Evolutionary conservation across 306 rosid genomes (phyloP).

Genomic region (Lathyrus oleraceus): DNA sequence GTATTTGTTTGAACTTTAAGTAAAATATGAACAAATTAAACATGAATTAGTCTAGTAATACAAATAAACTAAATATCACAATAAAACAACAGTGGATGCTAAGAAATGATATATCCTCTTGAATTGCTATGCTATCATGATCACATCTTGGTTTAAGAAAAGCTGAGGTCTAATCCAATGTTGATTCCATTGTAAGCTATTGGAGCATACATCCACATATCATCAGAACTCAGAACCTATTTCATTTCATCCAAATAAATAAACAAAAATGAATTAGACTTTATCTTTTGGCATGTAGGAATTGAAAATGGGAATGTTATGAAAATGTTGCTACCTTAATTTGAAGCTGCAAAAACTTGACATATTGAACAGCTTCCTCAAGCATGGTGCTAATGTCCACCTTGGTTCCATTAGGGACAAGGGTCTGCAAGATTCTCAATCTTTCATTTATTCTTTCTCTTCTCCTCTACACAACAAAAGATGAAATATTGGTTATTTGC

Average conservation of each 20-base stretch:
- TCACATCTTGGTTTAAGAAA: conserved; percentile 25
- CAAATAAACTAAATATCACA: background rate
- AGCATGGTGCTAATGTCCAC: conserved; percentile 92
- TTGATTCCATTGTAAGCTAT: conserved; percentile 78
- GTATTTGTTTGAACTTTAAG: background rate
- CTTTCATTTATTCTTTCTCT: conserved; percentile 91
- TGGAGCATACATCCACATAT: conserved; percentile 96
- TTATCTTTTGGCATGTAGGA: background rate
- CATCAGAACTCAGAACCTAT: conserved; percentile 86
- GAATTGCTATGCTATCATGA: conserved; percentile 9
- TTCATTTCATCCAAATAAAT: conserved; percentile 32
- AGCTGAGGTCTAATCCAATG: conserved; percentile 55
- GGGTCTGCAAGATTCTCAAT: conserved; percentile 68
- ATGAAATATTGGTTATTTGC: too few species aligned
- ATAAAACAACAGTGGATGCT: background rate
- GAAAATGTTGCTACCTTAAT: conserved; percentile 59
- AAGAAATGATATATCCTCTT: background rate
- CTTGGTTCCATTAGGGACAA: conserved; percentile 93
- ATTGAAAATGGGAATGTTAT: background rate
- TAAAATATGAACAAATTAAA: background rate
- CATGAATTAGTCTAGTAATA: too few species aligned
- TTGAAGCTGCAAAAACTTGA: conserved; percentile 82
- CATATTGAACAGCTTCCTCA: conserved; percentile 92
- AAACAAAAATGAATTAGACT: background rate
- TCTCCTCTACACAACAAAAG: conserved; percentile 63